These are phyloP conservation scores for Penicillium canariense DNA, from an alignment of 495 filamentous ascomycete species.

Conservation along the genomic window DNA sequence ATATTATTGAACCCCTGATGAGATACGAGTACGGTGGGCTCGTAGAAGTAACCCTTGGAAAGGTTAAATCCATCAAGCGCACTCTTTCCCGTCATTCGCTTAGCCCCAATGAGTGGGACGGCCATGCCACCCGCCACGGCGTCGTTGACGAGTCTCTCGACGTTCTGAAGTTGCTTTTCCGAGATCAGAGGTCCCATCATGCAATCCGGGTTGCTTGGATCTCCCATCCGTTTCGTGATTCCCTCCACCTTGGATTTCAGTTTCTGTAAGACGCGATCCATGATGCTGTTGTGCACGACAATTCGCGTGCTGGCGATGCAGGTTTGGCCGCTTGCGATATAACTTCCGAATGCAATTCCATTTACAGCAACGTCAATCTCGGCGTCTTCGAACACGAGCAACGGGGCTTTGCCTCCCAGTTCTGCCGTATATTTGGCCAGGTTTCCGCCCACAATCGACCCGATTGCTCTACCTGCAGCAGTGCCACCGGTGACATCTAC, in stretches of 20 bases:
- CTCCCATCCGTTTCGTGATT: constrained; percentile 35
- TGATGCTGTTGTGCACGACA: constrained; percentile 49
- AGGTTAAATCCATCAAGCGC: constrained; percentile 19
- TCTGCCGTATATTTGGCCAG: constrained; percentile 57
- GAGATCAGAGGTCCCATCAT: constrained; percentile 27
- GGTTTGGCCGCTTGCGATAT: constrained; percentile 60
- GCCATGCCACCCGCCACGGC: constrained; percentile 29
- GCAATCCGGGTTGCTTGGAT: constrained; percentile 14
- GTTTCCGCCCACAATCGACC: constrained; percentile 47
- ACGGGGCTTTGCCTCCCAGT: constrained; percentile 59
- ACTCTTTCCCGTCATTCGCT: constrained; percentile 30
- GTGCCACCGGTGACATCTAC: constrained; percentile 63
- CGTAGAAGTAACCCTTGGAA: constrained; percentile 55
- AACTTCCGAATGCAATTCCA: constrained; percentile 57
- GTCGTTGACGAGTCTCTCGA: constrained; percentile 25
- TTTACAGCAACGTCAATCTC: constrained; percentile 53
- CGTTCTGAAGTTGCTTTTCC: constrained; percentile 13
- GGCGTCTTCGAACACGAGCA: constrained; percentile 53
- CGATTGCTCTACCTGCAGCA: constrained; percentile 45
- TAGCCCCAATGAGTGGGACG: constrained; percentile 30
- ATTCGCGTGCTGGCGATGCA: constrained; percentile 61
- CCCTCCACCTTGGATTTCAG: constrained; percentile 41
- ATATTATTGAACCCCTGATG: constrained; percentile 2
- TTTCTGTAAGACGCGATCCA: constrained; percentile 32
- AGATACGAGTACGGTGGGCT: constrained; percentile 51